A percentile compares a stretch with the other conserved stretches of the same genome.
Evolutionary conservation across 2,329 filamentous ascomycete genomes (phyloP).

Genomic region (Pseudonectria foliicola): DNA sequence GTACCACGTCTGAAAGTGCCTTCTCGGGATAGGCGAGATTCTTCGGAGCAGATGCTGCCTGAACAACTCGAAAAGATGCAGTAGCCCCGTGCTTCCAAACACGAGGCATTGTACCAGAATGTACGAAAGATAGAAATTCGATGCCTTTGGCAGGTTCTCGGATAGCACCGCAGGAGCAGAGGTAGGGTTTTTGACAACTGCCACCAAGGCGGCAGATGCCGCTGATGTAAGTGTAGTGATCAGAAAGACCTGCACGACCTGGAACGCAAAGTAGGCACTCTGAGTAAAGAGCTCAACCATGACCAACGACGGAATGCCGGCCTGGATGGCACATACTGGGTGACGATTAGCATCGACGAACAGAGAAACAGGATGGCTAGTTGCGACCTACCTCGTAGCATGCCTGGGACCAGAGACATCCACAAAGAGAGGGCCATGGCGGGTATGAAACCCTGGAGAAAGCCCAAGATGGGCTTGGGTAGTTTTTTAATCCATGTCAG

Average conservation of each 20-base stretch:
- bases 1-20: constrained; percentile 73
- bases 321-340: constrained; percentile 64
- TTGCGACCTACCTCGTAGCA: constrained; percentile 53
- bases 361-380: rapidly evolving
- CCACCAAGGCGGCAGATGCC: constrained; percentile 60
- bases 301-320: constrained; percentile 73
- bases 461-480: constrained; percentile 65
- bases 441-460: constrained; percentile 80
- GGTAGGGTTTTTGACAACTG: constrained; percentile 57
- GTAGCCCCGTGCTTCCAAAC: constrained; percentile 64
- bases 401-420: constrained; percentile 76
- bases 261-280: constrained; percentile 85
- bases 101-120: constrained; percentile 87
- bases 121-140: constrained; percentile 92
- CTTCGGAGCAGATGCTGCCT: constrained; percentile 55
- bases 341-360: constrained; percentile 6
- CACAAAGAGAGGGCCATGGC: constrained; percentile 71
- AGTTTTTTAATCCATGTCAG: constrained; percentile 65
- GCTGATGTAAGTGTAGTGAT: constrained; percentile 77
- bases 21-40: constrained; percentile 70
- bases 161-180: constrained; percentile 60
- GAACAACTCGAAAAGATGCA: constrained; percentile 62
- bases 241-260: constrained; percentile 87
- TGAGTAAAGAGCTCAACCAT: constrained; percentile 84
- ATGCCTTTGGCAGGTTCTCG: constrained; percentile 68